phyloP scores from a whole-genome alignment of 768 basidiomycete genomes.

The Melanogaster broomeanus region DNA sequence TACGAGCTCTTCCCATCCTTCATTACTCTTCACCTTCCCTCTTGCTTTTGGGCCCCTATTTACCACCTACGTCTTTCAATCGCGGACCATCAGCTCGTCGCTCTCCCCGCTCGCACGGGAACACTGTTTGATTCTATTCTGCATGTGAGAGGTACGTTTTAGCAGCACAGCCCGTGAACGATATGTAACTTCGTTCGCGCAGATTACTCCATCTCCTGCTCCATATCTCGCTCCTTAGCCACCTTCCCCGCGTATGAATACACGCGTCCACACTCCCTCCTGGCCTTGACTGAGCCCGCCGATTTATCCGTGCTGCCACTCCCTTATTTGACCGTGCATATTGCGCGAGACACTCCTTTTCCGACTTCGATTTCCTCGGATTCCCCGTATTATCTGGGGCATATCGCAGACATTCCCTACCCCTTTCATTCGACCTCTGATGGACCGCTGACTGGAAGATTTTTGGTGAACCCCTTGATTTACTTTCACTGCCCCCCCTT shows the following conservation, averaged over 20 bases:
- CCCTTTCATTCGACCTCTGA: background rate
- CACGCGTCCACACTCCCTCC: background rate
- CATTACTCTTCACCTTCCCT: background rate
- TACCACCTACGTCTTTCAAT: background rate
- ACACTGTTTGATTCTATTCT: background rate
- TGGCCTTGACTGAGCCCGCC: background rate
- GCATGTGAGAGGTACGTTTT: constrained; percentile 13
- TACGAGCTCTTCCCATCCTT: constrained; percentile 2
- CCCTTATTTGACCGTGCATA: background rate
- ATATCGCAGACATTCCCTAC: background rate
- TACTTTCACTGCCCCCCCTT: background rate
- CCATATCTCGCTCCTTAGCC: constrained; percentile 6
- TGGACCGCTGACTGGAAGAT: constrained; percentile 1
- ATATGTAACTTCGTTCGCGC: background rate
- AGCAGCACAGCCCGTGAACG: background rate
- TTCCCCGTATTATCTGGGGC: background rate
- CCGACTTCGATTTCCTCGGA: no score
- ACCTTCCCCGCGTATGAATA: background rate
- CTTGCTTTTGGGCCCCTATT: background rate
- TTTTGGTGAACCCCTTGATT: background rate
- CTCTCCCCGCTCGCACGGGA: background rate
- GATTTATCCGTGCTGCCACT: background rate
- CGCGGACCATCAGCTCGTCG: background rate
- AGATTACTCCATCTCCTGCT: constrained; percentile 3
- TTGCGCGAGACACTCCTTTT: background rate